Evolutionary conservation across 257 asterid genomes (phyloP).

Genomic region (Plantago ovata): DNA sequence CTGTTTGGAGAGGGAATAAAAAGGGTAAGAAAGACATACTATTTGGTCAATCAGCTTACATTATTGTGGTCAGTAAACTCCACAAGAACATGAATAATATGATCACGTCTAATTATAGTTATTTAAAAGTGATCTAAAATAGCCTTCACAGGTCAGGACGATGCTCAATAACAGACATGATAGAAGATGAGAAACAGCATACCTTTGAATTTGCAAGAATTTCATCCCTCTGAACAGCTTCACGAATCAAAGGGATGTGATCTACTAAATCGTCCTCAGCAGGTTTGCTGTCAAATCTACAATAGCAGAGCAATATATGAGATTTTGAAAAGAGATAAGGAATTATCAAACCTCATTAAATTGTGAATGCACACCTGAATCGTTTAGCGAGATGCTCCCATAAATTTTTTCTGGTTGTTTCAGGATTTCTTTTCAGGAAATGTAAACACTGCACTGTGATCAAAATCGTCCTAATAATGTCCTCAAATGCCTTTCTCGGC

Average conservation of each 20-base stretch:
- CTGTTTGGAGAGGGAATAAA: constrained; percentile 33
- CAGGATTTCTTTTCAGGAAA: constrained; percentile 55
- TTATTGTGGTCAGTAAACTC: too few relatives aligned
- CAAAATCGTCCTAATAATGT: constrained; percentile 44
- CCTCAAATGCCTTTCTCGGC: constrained; percentile 56
- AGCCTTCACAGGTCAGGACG: too few relatives aligned
- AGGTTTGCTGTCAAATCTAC: constrained; percentile 59
- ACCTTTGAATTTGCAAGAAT: constrained; percentile 66
- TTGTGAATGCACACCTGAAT: constrained; percentile 54
- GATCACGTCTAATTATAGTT: too few relatives aligned
- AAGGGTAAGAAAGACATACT: constrained; percentile 2
- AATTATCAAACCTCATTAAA: constrained; percentile 7
- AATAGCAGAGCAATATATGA: constrained; percentile 25
- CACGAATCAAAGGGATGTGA: constrained; percentile 50
- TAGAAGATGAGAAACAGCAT: constrained; percentile 20
- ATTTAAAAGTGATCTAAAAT: too few relatives aligned
- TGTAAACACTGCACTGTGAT: constrained; percentile 60
- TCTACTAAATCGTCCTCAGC: constrained; percentile 61
- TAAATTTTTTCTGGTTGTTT: constrained; percentile 49
- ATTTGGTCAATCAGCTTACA: background rate
- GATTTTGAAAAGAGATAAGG: background rate
- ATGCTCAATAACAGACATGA: background rate
- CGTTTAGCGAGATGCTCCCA: constrained; percentile 65
- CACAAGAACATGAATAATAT: too few relatives aligned
- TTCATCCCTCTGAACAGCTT: constrained; percentile 56